Percentiles rank a stretch among this genome's conserved stretches.
Conservation (phyloP, 352 stramenopile genomes). For the Globisporangium takayamanum region DNA sequence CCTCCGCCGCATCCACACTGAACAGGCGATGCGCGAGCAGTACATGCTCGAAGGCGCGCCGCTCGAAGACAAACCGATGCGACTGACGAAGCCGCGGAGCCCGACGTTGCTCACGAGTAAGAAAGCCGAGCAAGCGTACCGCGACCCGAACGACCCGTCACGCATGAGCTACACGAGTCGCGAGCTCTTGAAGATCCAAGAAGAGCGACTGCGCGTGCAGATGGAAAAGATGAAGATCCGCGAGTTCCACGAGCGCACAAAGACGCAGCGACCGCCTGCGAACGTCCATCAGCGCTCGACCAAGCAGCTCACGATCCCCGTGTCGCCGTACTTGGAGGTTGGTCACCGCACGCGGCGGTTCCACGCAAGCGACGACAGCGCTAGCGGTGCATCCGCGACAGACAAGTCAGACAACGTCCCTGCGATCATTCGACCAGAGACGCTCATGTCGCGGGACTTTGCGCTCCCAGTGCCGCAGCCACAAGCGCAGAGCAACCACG, state of each 20-base stretch:
- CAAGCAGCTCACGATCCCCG: slow-evolving; percentile 74
- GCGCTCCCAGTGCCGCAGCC: slow-evolving; percentile 3
- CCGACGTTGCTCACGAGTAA: slow-evolving; percentile 42
- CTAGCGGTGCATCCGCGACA: slow-evolving; percentile 1
- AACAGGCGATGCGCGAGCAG: slow-evolving; percentile 48
- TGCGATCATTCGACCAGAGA: slow-evolving; percentile 13
- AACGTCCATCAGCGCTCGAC: slow-evolving; percentile 76
- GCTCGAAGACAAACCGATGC: slow-evolving; percentile 36
- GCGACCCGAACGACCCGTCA: slow-evolving; percentile 35
- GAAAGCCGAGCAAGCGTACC: slow-evolving; percentile 21
- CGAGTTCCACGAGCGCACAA: slow-evolving; percentile 71
- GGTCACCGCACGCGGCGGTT: slow-evolving; percentile 44
- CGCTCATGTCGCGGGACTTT: slow-evolving; percentile 13
- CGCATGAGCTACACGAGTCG: slow-evolving; percentile 72
- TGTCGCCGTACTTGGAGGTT: slow-evolving; percentile 59
- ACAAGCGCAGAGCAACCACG: neutral
- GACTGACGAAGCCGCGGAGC: slow-evolving; percentile 45
- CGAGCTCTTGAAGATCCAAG: slow-evolving; percentile 71
- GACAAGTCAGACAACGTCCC: neutral
- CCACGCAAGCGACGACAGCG: slow-evolving; percentile 14
- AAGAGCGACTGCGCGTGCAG: slow-evolving; percentile 58
- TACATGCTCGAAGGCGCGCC: slow-evolving; percentile 29
- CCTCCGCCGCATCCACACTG: slow-evolving; percentile 46
- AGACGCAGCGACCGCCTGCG: slow-evolving; percentile 47
- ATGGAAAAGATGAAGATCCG: slow-evolving; percentile 69